Evolutionary conservation across 108 stramenopile genomes (phyloP).

Genomic region (Stephanodiscus minutulus): DNA sequence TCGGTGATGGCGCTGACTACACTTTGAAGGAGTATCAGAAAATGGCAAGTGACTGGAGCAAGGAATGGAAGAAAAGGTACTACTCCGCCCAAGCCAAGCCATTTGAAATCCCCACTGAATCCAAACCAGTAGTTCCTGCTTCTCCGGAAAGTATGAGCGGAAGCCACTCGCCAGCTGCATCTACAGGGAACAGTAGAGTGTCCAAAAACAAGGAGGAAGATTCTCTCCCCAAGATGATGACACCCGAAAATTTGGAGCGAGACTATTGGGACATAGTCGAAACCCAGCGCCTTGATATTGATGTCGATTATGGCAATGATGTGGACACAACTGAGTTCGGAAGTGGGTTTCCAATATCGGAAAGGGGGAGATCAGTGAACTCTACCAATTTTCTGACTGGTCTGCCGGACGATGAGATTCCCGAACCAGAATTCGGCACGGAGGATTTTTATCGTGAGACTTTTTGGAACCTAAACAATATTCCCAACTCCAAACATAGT

Average conservation of each 20-base stretch:
- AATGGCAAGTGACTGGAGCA: conserved; percentile 64
- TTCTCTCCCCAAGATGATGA: conserved; percentile 30
- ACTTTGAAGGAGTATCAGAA: conserved; percentile 73
- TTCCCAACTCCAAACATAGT: conserved; percentile 85
- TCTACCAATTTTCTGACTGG: conserved; percentile 44
- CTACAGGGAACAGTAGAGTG: background rate
- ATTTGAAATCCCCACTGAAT: conserved; percentile 6
- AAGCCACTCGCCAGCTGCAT: conserved; percentile 4
- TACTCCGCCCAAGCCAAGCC: conserved; percentile 50
- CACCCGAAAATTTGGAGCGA: conserved; percentile 76
- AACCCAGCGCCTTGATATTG: conserved; percentile 60
- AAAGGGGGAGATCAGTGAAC: conserved; percentile 70
- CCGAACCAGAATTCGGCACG: conserved; percentile 82
- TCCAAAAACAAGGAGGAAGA: conserved; percentile 20
- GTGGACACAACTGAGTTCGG: conserved; percentile 87
- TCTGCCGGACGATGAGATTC: conserved; percentile 50
- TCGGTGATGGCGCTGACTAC: conserved; percentile 92
- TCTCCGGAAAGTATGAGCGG: conserved; percentile 4
- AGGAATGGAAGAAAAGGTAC: conserved; percentile 64
- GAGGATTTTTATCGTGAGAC: conserved; percentile 87
- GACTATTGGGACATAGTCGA: conserved; percentile 98
- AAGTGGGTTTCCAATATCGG: conserved; percentile 89
- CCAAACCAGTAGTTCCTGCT: background rate
- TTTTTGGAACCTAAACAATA: conserved; percentile 99
- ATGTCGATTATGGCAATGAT: conserved; percentile 97